These are phyloP conservation scores for Pseudopediastrum boryanum DNA, from an alignment of 139 green algal genomes.

Conservation along the genomic window DNA sequence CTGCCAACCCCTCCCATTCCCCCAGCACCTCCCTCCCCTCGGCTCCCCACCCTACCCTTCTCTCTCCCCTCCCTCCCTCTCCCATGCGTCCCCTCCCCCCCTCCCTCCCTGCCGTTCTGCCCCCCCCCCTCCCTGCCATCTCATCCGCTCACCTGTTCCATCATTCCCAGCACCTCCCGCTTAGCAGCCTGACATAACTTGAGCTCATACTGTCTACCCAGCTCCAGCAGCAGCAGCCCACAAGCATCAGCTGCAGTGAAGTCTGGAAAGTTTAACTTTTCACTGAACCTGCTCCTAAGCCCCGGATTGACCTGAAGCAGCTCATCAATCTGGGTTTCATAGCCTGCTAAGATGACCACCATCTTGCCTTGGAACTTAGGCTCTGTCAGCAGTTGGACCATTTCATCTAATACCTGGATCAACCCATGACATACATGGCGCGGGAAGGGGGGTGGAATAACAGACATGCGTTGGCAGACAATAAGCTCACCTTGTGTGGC, in stretches of 20 bases:
- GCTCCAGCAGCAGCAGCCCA: slow-evolving; percentile 30
- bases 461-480: not conserved
- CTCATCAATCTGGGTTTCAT: slow-evolving; percentile 47
- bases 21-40: no score
- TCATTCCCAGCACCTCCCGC: slow-evolving; percentile 22
- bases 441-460: not conserved
- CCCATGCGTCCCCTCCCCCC: no score
- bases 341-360: slow-evolving; percentile 55
- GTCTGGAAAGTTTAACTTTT: slow-evolving; percentile 43
- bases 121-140: no score
- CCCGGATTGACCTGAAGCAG: slow-evolving; percentile 50
- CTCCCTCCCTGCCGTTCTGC: no score
- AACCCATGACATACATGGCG: no score
- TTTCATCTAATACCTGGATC: slow-evolving; percentile 52
- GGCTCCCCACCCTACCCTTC: no score
- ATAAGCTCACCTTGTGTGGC: not conserved
- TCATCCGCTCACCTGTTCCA: slow-evolving; percentile 28
- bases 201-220: slow-evolving; percentile 23
- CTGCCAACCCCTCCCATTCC: no score
- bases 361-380: slow-evolving; percentile 44
- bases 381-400: slow-evolving; percentile 51
- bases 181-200: slow-evolving; percentile 15
- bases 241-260: slow-evolving; percentile 36
- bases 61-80: no score
- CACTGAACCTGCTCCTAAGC: slow-evolving; percentile 54